Conservation (phyloP, 495 filamentous ascomycete genomes). For the Penicillium cosmopolitanum region DNA sequence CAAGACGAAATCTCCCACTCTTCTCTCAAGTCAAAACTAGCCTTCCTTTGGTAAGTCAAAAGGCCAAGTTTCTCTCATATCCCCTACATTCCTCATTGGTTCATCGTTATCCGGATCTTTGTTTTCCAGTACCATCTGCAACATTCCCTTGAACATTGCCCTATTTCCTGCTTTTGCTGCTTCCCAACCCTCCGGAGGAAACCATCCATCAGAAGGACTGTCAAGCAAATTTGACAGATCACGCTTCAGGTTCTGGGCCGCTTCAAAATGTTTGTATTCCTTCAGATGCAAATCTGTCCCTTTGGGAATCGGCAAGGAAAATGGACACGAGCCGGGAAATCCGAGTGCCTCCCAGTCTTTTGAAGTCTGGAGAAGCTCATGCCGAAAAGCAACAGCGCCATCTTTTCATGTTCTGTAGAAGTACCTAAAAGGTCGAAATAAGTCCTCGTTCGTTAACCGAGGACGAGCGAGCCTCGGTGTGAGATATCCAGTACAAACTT, state of each 20-base stretch:
- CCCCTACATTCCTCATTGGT: slow-evolving; percentile 35
- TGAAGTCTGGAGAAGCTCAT: slow-evolving; percentile 45
- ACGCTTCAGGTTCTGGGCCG: slow-evolving; percentile 36
- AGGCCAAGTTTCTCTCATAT: slow-evolving; percentile 42
- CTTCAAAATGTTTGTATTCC: slow-evolving; percentile 41
- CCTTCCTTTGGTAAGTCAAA: slow-evolving; percentile 16
- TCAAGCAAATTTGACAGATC: slow-evolving; percentile 38
- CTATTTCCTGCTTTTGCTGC: slow-evolving; percentile 33
- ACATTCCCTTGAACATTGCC: slow-evolving; percentile 38
- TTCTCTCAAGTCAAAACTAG: too few relatives aligned
- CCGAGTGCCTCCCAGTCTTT: slow-evolving; percentile 43
- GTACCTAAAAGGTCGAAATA: too few relatives aligned
- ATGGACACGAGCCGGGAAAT: slow-evolving; percentile 41
- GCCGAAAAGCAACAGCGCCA: slow-evolving; percentile 42
- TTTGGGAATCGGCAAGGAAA: slow-evolving; percentile 33
- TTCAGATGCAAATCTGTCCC: slow-evolving; percentile 37
- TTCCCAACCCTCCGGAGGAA: slow-evolving; percentile 42
- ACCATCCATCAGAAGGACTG: slow-evolving; percentile 44
- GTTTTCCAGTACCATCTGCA: slow-evolving; percentile 36
- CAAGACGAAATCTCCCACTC: too few relatives aligned
- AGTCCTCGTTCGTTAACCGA: too few relatives aligned
- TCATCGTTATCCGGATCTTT: slow-evolving; percentile 32
- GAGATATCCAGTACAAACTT: too few relatives aligned
- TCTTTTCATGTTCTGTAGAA: too few relatives aligned
- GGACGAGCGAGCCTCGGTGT: too few relatives aligned